Conservation (phyloP, 805 yeast species). For the Ogataea pini region DNA sequence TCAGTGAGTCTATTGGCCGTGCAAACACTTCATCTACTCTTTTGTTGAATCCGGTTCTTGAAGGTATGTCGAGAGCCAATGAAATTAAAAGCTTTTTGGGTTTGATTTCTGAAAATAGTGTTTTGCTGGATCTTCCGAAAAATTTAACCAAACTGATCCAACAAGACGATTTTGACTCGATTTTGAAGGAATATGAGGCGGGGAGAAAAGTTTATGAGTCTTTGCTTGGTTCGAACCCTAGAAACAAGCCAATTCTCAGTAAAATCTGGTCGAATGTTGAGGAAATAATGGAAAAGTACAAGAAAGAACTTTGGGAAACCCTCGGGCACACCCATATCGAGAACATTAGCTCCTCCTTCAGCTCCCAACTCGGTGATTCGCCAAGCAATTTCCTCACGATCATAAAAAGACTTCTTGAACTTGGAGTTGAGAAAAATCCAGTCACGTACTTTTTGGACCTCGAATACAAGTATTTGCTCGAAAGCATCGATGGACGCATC, state of each 20-base stretch:
- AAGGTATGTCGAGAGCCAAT: constrained; percentile 47
- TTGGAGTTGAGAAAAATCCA: constrained; percentile 65
- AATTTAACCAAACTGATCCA: constrained; percentile 43
- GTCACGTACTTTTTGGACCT: constrained; percentile 60
- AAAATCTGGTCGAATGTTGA: constrained; percentile 61
- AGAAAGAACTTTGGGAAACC: constrained; percentile 51
- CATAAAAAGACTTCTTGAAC: constrained; percentile 57
- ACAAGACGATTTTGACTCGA: constrained; percentile 55
- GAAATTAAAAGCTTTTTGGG: constrained; percentile 50
- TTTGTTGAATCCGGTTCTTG: constrained; percentile 59
- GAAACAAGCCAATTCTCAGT: constrained; percentile 39
- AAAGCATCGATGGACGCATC: constrained; percentile 40
- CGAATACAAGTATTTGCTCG: constrained; percentile 44
- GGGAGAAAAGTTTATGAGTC: constrained; percentile 37
- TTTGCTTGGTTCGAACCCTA: constrained; percentile 11
- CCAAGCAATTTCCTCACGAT: constrained; percentile 38
- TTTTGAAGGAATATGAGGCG: constrained; percentile 56
- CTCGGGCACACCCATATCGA: constrained; percentile 40
- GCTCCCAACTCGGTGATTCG: constrained; percentile 12
- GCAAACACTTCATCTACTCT: constrained; percentile 53
- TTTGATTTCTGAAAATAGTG: constrained; percentile 52
- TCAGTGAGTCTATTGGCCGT: constrained; percentile 43
- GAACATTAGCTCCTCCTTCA: constrained; percentile 25
- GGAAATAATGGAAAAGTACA: constrained; percentile 53
- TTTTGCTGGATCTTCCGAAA: constrained; percentile 59